Evolutionary conservation across 768 basidiomycete species (phyloP), one percentile per base, ranked within the genome.

Genomic region (Grammothele lineata): DNA sequence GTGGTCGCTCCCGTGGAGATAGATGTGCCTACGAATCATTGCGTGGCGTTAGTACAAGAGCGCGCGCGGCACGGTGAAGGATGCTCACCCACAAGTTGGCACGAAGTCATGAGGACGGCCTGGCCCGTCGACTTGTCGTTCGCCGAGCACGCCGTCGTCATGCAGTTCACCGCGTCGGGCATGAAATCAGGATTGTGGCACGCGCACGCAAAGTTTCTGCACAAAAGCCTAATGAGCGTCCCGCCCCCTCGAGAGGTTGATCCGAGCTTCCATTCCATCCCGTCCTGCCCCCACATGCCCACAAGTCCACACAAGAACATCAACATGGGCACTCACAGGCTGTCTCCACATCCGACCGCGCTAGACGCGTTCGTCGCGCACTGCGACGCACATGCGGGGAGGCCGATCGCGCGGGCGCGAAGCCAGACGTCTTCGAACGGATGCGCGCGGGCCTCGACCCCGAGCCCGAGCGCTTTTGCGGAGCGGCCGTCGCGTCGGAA

Each of bases 151-250:
- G 40, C 42, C 12, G 30, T 33, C 15, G 47, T 45, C 50, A 55
- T 55, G 47, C 54, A 55, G 25, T 48, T 45, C 22, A 51, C 46
- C 2, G 54, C 47, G 30, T 48, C 42, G 5, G 54, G 40, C 36
- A 55, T 33, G 47, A 55, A 55, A 1, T 50, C 32, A 12, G 50
- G 45, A 1, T 42, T 37, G 17, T 51, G 50, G 30, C 54, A 55
- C 5, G 50, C 50, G 43, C 54, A 55, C 11, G 14, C 43, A 24
- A 55, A 37, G 34, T 55, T 41, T 10, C 54, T 55, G 27, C 17
- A 40, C 14, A n/a, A 5, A 5, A 24, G 19, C 12, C 3, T 25
- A 17, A 27, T 15, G n/a, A 30, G n/a, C n/a, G n/a, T n/a, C n/a
- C n/a, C n/a, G n/a, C n/a, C n/a, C n/a, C n/a, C n/a, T n/a, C n/a